Conservation (phyloP, 768 basidiomycete genomes). For the Trametes cingulata region DNA sequence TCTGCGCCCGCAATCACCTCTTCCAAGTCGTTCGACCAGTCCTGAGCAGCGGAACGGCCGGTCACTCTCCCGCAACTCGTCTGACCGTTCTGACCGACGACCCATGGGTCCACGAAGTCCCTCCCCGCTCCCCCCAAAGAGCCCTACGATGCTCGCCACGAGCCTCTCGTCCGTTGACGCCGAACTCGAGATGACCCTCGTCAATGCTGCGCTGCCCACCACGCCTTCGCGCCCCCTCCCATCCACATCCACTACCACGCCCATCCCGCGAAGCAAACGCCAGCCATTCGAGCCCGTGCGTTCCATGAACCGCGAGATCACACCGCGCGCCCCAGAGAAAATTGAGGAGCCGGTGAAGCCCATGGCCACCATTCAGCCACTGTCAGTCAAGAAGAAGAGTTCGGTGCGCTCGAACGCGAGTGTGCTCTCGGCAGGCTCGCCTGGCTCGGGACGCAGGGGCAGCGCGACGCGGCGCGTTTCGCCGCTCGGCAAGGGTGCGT, state of each 20-base stretch:
- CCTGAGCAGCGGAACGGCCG: conserved; percentile 36
- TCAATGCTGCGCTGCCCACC: conserved; percentile 27
- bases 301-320: conserved; percentile 49
- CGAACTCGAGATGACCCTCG: conserved; percentile 42
- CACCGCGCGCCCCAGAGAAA: conserved; percentile 40
- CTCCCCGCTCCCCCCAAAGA: conserved; percentile 60
- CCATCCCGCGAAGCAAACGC: conserved; percentile 71
- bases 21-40: conserved; percentile 1
- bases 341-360: conserved; percentile 34
- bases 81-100: conserved; percentile 58
- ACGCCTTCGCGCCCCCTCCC: conserved; percentile 28
- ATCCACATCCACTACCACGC: conserved; percentile 32
- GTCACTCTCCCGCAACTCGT: conserved; percentile 48
- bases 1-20: conserved; percentile 30
- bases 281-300: conserved; percentile 58
- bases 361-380: conserved; percentile 61
- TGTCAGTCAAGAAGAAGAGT: conserved; percentile 84
- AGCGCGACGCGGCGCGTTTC: conserved; percentile 40
- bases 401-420: conserved; percentile 51
- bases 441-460: conserved; percentile 33
- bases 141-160: conserved; percentile 32
- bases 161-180: conserved; percentile 42
- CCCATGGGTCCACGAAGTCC: conserved; percentile 76
- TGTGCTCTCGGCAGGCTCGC: conserved; percentile 25
- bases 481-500: conserved; percentile 37